Evolutionary conservation across 805 yeast genomes (phyloP), one percentile per base, ranked within the genome.

Genomic region (Pichia deserticola): DNA sequence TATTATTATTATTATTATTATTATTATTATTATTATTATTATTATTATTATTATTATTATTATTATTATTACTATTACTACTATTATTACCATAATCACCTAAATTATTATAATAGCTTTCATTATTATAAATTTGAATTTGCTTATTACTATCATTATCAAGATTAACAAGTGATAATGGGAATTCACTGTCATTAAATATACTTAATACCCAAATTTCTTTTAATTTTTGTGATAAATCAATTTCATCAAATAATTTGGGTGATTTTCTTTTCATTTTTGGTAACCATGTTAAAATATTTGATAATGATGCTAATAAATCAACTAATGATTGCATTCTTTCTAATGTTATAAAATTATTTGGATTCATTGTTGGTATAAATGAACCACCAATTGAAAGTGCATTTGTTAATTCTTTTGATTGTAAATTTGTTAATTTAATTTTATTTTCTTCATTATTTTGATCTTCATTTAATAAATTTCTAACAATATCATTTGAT

Each of bases 251-350:
- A 41, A 48, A 45, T 6, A 50, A 41, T 37, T 50, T 46, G 5
- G 57, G 55, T 15, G 67, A 62, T 8, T 70, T 71, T 47, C 77
- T 75, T 48, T 77, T 70, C 59, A 82, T 64, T 5, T 60, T 60
- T 0, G 86, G 84, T 41, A 86, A 69, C 86, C 89, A 82, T 15
- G 69, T 57, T 39, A 78, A 62, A 3, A 82, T 67, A 81, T 89
- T 79, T 15, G 72, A 66, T 1, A 83, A 55, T 5, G 85, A 76
- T 12, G 77, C 70, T 20, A 81, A 67, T 41, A 86, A 67, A 47
- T 79, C 67, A 11, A 82, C 69, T 4, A 82, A 69, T 25, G 75
- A 72, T 44, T 73, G 73, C 54, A 82, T 72, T 12, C 78, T 70
- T 12, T 74, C 74, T 15, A 69, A 15, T 20, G 53, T 47, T n/a